Evolutionary conservation across 768 basidiomycete genomes (phyloP), one percentile per base, ranked within the genome.

Genomic region (Trametes elegans): DNA sequence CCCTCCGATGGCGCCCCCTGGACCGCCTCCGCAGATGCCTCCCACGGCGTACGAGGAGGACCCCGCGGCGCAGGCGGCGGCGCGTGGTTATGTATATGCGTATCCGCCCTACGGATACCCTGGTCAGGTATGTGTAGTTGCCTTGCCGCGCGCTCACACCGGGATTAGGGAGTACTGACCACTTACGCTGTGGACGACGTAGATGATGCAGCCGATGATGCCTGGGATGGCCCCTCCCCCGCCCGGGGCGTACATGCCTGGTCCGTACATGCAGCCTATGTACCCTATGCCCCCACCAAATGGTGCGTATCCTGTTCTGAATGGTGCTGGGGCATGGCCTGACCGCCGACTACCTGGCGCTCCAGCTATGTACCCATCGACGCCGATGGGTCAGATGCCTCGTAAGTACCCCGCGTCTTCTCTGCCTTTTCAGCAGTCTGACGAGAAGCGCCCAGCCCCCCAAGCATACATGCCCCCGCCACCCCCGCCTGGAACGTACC

Each of bases 351-450:
- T 36, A 10, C 49, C 24, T 39, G 21, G 47, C 58, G 53, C 49
- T 58, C 43, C 66, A 84, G 88, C 85, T 16, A 93, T 93, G 88
- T 93, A 93, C 63, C 77, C 80, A 45, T 79, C 85, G 32, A 87
- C 90, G 45, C 83, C 77, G 45, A 92, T 93, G 89, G 84, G 84
- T 39, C 88, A 89, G 64, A 90, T 93, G 86, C 90, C 88, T 56
- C 90, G 90, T 93, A 72, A 59, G 90, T 60, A 14, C n/a, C 24
- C 24, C 18, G 59, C 86, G 48, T n/a, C 27, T 23, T 24, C 24
- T 18, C 31, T 16, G 18, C 6, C 24, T 23, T 14, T 11, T 14
- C 5, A 6, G 29, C 11, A 49, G 21, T 27, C 29, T 45, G n/a
- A n/a, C n/a, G n/a, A n/a, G n/a, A n/a, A n/a, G n/a, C n/a, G n/a